These are phyloP conservation scores for Phytophthora macrochlamydospora DNA, from an alignment of 352 stramenopile species.

Conservation along the genomic window DNA sequence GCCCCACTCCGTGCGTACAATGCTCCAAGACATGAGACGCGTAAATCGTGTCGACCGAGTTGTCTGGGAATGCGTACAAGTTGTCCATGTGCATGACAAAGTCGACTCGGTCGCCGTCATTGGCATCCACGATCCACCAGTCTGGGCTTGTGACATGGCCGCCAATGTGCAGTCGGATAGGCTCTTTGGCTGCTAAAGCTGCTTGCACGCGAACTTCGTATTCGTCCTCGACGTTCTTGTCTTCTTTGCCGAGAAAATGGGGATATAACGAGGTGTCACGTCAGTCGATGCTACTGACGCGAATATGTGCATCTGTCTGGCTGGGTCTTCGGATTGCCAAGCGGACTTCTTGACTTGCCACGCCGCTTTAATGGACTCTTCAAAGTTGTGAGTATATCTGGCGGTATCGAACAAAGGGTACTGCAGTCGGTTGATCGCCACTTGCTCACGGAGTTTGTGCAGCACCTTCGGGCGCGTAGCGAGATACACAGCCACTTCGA, in stretches of 20 bases:
- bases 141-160: constrained; percentile 42
- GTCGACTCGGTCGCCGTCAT: constrained; percentile 56
- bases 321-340: constrained; percentile 3
- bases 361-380: constrained; percentile 41
- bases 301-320: constrained; percentile 53
- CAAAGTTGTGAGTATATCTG: constrained; percentile 58
- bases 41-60: constrained; percentile 68
- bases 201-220: constrained; percentile 43
- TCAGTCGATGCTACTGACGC: constrained; percentile 18
- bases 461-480: constrained; percentile 42
- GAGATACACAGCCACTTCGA: constrained; percentile 69
- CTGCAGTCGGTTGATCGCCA: constrained; percentile 48
- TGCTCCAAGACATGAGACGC: constrained; percentile 83
- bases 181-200: constrained; percentile 29
- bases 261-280: constrained; percentile 36
- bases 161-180: constrained; percentile 70
- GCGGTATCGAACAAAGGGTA: constrained; percentile 75
- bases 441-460: constrained; percentile 34
- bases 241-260: constrained; percentile 37
- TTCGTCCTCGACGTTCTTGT: constrained; percentile 39
- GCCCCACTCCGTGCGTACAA: constrained; percentile 55
- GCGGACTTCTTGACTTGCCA: constrained; percentile 49
- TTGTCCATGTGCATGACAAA: constrained; percentile 72
- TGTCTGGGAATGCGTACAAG: constrained; percentile 64
- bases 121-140: constrained; percentile 79